phyloP scores from a whole-genome alignment of 2,329 filamentous ascomycete species.

The Colletotrichum sp. region DNA sequence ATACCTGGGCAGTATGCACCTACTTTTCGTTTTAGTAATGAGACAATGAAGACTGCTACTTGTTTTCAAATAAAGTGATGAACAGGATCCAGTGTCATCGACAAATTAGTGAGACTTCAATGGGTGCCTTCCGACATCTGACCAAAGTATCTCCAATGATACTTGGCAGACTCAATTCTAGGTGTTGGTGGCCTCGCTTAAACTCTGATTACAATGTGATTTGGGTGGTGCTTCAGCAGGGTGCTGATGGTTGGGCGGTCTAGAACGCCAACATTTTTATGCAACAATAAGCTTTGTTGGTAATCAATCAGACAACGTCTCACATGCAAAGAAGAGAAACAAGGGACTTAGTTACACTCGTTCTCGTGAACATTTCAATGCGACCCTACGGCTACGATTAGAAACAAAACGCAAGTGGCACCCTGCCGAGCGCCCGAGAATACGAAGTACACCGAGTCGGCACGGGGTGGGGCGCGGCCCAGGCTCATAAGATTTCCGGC shows the following conservation, averaged over 20 bases:
- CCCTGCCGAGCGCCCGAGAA: not conserved
- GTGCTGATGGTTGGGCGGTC: not conserved
- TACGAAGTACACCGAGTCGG: not conserved
- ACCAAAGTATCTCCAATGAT: fast-evolving
- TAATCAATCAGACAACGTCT: not conserved
- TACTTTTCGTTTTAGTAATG: not conserved
- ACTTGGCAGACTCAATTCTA: not conserved
- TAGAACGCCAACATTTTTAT: not conserved
- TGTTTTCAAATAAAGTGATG: not conserved
- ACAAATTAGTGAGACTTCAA: not conserved
- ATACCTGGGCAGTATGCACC: not conserved
- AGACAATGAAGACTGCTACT: not conserved
- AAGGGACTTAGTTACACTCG: not conserved
- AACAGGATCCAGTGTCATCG: not conserved
- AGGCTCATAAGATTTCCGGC: not conserved
- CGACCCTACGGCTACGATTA: not conserved
- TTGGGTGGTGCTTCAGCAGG: not conserved
- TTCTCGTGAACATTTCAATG: not conserved
- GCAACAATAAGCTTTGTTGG: not conserved
- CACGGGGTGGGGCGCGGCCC: not conserved
- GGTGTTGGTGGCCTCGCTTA: not conserved
- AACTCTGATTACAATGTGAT: not conserved
- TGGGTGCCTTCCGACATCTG: not conserved
- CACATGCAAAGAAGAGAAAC: not conserved
- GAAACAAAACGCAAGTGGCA: not conserved